phyloP scores from a whole-genome alignment of 2,329 filamentous ascomycete species.

The Plenodomus tracheiphilus region DNA sequence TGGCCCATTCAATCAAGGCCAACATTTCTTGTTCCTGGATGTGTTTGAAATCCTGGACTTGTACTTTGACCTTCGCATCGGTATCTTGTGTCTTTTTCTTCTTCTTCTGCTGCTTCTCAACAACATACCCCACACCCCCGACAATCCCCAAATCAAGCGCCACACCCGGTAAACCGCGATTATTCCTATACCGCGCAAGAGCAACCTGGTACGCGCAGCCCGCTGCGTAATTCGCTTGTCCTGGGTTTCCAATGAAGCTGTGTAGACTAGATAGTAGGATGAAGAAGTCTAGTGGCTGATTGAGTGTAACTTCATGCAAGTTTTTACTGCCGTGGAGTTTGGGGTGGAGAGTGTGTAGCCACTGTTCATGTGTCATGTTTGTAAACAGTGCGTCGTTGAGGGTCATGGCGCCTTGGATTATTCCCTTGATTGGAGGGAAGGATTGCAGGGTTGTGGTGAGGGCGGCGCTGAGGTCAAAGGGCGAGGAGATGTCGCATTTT shows the following conservation, averaged over 20 bases:
- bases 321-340: conserved; percentile 43
- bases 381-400: conserved; percentile 16
- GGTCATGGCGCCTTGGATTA: conserved; percentile 21
- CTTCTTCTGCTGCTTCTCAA: conserved; percentile 10
- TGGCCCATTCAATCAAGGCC: conserved; percentile 10
- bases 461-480: not conserved
- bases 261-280: conserved; percentile 20
- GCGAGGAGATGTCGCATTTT: conserved; percentile 14
- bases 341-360: conserved; percentile 8
- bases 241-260: conserved; percentile 21
- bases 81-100: no score
- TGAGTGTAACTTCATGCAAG: conserved; percentile 15
- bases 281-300: conserved; percentile 26
- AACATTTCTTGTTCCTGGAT: conserved; percentile 12
- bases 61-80: conserved; percentile 7
- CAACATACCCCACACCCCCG: conserved; percentile 15
- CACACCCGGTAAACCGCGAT: conserved; percentile 1
- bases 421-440: conserved; percentile 16
- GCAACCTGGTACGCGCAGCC: conserved; percentile 25
- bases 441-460: not conserved
- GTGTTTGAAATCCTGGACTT: conserved; percentile 13
- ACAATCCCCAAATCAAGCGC: conserved; percentile 23
- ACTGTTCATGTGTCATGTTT: conserved; percentile 17
- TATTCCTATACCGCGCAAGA: conserved; percentile 15
- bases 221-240: conserved; percentile 33